Percentiles rank a stretch among this genome's conserved stretches.
Conservation (phyloP, 202 grass and related monocot genomes). For the Saccharum hybrid region DNA sequence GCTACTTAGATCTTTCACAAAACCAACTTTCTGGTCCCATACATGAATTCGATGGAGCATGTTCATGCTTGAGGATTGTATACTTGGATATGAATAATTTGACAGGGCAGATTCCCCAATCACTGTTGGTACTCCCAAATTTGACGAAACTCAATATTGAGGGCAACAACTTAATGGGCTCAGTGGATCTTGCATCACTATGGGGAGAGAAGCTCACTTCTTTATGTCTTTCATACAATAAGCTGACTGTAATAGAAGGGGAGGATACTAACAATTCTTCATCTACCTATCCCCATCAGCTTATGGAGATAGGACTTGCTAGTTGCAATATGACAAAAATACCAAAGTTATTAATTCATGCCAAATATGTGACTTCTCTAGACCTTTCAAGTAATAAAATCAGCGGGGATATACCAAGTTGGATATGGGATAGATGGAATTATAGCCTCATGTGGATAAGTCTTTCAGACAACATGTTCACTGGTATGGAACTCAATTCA, state of each 20-base stretch:
- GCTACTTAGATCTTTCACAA: too few relatives aligned
- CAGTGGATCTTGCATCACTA: not conserved
- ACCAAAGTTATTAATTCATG: conserved; percentile 42
- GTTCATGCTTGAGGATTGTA: too few relatives aligned
- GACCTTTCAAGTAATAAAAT: conserved; percentile 73
- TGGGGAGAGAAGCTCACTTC: not conserved
- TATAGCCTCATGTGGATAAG: not conserved
- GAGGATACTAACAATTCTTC: not conserved
- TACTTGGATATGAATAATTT: too few relatives aligned
- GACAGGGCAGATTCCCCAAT: too few relatives aligned
- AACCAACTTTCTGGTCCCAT: too few relatives aligned
- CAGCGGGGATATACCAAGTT: conserved; percentile 45
- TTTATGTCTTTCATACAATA: not conserved
- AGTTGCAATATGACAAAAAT: conserved; percentile 30
- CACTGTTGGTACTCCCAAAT: not conserved
- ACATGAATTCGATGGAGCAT: too few relatives aligned
- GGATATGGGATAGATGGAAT: conserved; percentile 48
- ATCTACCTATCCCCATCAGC: not conserved
- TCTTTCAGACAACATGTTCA: conserved; percentile 28
- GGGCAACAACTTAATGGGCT: not conserved
- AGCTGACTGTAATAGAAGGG: conserved; percentile 23
- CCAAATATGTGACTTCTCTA: conserved; percentile 5
- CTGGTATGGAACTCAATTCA: conserved; percentile 16
- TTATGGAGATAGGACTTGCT: fast-evolving
- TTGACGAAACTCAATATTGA: not conserved